A percentile compares a stretch with the other conserved stretches of the same genome.
Conservation (phyloP, 345 rosid genomes). For the Syzygium aromaticum region DNA sequence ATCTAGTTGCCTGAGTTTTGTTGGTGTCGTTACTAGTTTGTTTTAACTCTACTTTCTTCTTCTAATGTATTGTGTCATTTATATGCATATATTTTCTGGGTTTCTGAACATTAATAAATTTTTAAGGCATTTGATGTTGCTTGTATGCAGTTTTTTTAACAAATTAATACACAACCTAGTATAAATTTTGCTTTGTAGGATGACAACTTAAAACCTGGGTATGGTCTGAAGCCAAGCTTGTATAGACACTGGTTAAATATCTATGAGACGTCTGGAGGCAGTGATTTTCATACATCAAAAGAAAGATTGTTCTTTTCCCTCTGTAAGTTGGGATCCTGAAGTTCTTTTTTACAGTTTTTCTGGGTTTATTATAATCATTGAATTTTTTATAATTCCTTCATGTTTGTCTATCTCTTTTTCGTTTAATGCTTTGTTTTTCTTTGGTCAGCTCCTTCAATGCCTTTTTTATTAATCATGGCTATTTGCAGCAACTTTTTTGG, state of each 20-base stretch:
- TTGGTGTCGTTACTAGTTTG: neutral
- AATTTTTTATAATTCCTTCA: neutral
- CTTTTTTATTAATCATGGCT: neutral
- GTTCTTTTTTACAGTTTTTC: neutral
- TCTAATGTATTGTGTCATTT: neutral
- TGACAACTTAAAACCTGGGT: conserved; percentile 18
- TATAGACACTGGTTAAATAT: conserved; percentile 69
- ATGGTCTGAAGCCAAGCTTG: conserved; percentile 63
- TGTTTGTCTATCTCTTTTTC: neutral
- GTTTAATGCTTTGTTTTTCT: neutral
- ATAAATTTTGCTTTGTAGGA: conserved; percentile 29
- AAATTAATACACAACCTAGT: neutral
- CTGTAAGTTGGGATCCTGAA: conserved; percentile 45
- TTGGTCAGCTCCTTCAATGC: neutral
- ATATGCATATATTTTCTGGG: neutral
- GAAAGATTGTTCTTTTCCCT: conserved; percentile 66
- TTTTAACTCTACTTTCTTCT: neutral
- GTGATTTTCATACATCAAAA: conserved; percentile 55
- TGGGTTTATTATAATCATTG: neutral
- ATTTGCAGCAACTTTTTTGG: neutral
- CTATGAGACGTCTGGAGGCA: conserved; percentile 48
- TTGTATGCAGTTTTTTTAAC: neutral
- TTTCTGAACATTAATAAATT: neutral
- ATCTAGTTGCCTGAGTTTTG: neutral
- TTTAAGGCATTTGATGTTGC: neutral